These are phyloP conservation scores for Teratosphaeria viscida DNA, from an alignment of 2,329 filamentous ascomycete species.

Conservation along the genomic window DNA sequence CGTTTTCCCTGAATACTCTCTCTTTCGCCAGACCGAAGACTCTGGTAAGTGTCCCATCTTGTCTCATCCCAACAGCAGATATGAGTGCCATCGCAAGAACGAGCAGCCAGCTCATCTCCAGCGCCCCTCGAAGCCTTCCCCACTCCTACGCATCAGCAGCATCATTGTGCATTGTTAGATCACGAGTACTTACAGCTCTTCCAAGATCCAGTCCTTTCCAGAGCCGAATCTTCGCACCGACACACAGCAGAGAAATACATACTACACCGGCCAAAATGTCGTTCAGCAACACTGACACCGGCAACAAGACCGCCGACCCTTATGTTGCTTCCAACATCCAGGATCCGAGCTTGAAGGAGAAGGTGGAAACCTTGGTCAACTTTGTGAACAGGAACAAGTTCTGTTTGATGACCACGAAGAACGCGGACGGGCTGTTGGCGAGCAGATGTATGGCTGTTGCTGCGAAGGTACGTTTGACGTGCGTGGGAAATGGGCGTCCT, in stretches of 20 bases:
- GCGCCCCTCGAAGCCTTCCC: neutral
- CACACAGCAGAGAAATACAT: neutral
- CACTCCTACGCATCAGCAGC: neutral
- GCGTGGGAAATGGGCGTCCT: neutral
- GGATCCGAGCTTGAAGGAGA: conserved; percentile 60
- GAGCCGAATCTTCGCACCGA: neutral
- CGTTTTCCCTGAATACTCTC: neutral
- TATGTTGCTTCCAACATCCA: conserved; percentile 70
- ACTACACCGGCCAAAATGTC: conserved; percentile 24
- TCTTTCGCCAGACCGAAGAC: neutral
- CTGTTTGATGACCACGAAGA: conserved; percentile 78
- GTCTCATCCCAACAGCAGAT: neutral
- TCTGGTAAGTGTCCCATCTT: neutral
- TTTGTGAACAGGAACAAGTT: conserved; percentile 71
- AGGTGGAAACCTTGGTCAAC: conserved; percentile 60
- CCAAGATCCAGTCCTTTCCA: neutral
- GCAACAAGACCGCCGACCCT: conserved; percentile 58
- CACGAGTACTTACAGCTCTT: neutral
- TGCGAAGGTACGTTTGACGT: conserved; percentile 47
- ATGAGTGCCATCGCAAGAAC: neutral
- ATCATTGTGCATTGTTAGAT: neutral
- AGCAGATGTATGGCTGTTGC: conserved; percentile 83
- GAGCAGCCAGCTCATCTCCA: neutral
- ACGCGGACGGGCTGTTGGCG: conserved; percentile 55
- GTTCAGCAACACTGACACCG: conserved; percentile 51